Base-by-base conservation (phyloP, 768 basidiomycete species). In the Termitomyces sp. region DNA sequence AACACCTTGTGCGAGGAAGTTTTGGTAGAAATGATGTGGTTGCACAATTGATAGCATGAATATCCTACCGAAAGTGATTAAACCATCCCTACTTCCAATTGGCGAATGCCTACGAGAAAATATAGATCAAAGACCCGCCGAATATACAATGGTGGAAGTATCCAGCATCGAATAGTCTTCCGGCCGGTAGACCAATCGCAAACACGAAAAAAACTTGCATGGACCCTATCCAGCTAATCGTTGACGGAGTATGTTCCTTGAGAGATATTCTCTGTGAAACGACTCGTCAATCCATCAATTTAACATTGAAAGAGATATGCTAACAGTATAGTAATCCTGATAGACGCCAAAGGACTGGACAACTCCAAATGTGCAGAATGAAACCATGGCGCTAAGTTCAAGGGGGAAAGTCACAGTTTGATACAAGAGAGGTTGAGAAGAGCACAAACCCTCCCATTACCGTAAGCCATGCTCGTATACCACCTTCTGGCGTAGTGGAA, bases 1-100 rank as follows among this genome's bases (percentile, higher is more conserved):
- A 7, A 85, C 68, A 0, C 81, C 83, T 70, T 86, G 83, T 0
- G 80, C 72, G 2, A 86, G 72, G 61, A 85, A 80, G 18, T 78
- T 73, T 61, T 83, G 81, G 55, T 81, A 82, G 65, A 77, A 81
- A 54, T 78, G 73, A 46, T 78, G 70, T 0, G 79, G 80, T 58
- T 80, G 69, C 0, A 71, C 73, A 4, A 83, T 68, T 2, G 81
- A 82, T 7, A 84, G 66, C 76, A 83, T 79, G 68, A 83, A 82
- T 16, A 76, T 68, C 46, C 79, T 80, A 34, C 48, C n/a, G 33
- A 18, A 46, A 46, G 20, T 50, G 48, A 49, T 41, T 45, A 36
- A 47, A 12, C 34, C 50, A 48, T 41, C 22, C 33, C 42, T 18
- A 42, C 20, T 36, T 20, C 24, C 33, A 22, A 49, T 15, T 18